These are phyloP conservation scores for Solanum pinnatisectum DNA, from an alignment of 257 asterid genomes.

Conservation along the genomic window DNA sequence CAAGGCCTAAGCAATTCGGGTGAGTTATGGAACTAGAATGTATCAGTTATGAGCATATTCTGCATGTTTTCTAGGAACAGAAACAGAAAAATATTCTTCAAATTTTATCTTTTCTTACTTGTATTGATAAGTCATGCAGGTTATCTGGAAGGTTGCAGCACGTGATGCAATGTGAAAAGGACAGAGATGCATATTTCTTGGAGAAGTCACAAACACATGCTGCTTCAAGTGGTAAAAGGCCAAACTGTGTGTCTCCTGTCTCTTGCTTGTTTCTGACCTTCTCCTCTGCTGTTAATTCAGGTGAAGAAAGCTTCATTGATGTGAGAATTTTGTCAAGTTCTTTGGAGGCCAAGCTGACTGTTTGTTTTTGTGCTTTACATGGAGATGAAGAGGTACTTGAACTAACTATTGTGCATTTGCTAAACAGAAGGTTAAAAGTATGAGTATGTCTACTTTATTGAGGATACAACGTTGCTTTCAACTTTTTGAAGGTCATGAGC, in stretches of 20 bases:
- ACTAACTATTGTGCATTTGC: not conserved
- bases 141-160: constrained; percentile 59
- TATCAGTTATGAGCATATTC: constrained; percentile 1
- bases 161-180: constrained; percentile 62
- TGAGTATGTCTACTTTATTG: not conserved
- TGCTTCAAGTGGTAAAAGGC: constrained; percentile 34
- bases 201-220: constrained; percentile 20
- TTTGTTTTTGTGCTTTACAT: constrained; percentile 54
- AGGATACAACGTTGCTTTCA: not conserved
- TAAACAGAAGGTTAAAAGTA: not conserved
- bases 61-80: constrained; percentile 3
- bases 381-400: constrained; percentile 42
- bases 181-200: constrained; percentile 37
- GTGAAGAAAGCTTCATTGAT: constrained; percentile 32
- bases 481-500: not conserved
- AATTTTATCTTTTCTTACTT: not conserved
- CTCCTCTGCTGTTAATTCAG: constrained; percentile 21
- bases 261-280: not conserved
- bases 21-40: constrained; percentile 24
- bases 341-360: constrained; percentile 75
- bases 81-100: not conserved
- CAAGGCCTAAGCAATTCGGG: constrained; percentile 36
- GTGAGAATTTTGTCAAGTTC: constrained; percentile 66
- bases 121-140: constrained; percentile 14
- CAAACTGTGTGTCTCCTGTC: not conserved